phyloP scores from a whole-genome alignment of 208 protist species.

The Crithidia fasciculata region DNA sequence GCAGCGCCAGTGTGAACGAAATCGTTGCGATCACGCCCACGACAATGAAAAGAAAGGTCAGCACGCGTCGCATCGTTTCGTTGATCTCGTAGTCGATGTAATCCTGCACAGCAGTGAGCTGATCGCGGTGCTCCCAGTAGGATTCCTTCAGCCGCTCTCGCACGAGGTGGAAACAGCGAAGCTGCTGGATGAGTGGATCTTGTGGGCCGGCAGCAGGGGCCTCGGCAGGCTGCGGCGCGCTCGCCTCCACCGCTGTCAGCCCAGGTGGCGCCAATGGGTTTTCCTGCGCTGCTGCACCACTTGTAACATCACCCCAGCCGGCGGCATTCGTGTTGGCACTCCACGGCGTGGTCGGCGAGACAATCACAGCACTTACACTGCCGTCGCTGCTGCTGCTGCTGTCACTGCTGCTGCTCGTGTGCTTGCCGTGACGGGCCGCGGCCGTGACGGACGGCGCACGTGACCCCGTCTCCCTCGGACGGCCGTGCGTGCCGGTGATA shows the following conservation, averaged over 20 bases:
- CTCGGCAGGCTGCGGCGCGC: not conserved
- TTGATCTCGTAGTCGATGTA: constrained; percentile 67
- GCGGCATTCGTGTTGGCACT: too few relatives aligned
- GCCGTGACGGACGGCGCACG: not conserved
- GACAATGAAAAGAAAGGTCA: constrained; percentile 56
- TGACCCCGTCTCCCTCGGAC: not conserved
- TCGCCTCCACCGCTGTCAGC: not conserved
- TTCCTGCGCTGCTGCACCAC: too few relatives aligned
- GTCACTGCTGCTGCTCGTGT: not conserved
- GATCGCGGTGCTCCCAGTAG: constrained; percentile 46
- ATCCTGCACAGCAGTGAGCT: constrained; percentile 48
- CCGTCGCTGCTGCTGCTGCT: not conserved
- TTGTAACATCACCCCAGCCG: too few relatives aligned
- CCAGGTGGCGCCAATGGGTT: too few relatives aligned
- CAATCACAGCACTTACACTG: not conserved
- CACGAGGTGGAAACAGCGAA: constrained; percentile 60
- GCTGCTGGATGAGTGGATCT: constrained; percentile 28
- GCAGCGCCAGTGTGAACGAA: constrained; percentile 48
- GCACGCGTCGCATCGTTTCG: constrained; percentile 38
- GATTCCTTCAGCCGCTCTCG: constrained; percentile 47
- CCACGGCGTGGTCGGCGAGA: too few relatives aligned
- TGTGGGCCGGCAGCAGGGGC: not conserved
- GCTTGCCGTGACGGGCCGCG: not conserved
- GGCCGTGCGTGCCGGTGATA: constrained; percentile 12
- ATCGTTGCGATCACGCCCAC: constrained; percentile 50